These are phyloP conservation scores for Cymbopogon flexuosus DNA, from an alignment of 202 grass and related monocot species.

Conservation along the genomic window DNA sequence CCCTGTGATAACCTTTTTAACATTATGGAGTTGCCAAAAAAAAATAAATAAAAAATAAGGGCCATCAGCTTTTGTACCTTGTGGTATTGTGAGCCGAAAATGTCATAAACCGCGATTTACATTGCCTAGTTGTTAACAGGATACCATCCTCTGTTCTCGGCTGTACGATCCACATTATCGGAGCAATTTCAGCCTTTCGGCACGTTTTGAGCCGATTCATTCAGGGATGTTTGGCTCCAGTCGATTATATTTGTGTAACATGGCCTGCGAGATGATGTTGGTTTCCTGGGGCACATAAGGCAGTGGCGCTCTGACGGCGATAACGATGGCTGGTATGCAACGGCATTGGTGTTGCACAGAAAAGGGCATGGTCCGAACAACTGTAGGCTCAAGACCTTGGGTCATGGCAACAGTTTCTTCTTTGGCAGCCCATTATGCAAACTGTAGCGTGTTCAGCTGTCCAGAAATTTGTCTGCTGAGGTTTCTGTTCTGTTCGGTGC, in stretches of 20 bases:
- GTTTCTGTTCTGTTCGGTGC: neutral
- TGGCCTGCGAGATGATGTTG: neutral
- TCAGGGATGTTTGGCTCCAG: neutral
- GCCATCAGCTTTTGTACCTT: conserved; percentile 8
- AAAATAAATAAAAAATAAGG: conserved; percentile 2
- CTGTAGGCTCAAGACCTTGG: neutral
- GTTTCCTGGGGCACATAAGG: conserved; percentile 6
- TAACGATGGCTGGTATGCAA: neutral
- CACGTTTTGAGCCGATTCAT: neutral
- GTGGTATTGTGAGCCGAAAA: neutral
- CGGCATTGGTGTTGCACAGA: neutral
- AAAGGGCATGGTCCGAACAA: neutral
- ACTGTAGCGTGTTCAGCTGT: conserved; percentile 4
- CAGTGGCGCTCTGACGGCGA: neutral
- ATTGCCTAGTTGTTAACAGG: neutral
- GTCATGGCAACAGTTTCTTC: conserved; percentile 5
- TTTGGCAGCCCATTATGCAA: neutral
- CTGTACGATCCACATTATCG: neutral
- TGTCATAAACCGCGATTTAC: neutral
- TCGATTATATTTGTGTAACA: neutral
- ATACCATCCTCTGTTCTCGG: neutral
- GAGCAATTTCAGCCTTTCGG: neutral
- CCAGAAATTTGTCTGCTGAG: neutral
- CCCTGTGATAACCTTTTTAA: conserved; percentile 42
- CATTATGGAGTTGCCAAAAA: conserved; percentile 30